A percentile compares a stretch with the other conserved stretches of the same genome.
Conservation (phyloP, 2,329 filamentous ascomycete species). For the Metarhizium robertsii region DNA sequence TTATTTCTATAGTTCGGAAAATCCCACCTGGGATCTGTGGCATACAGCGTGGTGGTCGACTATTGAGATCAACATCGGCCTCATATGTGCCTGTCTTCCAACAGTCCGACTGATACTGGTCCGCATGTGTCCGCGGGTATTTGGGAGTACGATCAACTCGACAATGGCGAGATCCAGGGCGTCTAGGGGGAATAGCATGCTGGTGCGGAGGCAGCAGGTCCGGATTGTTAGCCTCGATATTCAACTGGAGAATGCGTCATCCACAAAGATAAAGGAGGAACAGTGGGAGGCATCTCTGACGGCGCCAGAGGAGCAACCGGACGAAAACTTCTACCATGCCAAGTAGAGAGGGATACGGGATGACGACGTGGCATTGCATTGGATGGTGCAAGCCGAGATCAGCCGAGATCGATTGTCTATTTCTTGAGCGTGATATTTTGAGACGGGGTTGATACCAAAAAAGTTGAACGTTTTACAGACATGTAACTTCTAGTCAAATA, state of each 20-base stretch:
- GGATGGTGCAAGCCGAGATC: too few species aligned
- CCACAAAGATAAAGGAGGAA: background rate
- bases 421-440: too few species aligned
- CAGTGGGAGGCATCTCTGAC: background rate
- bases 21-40: conserved; percentile 7
- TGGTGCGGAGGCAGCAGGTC: background rate
- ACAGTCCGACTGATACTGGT: conserved; percentile 1
- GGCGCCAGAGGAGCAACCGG: background rate
- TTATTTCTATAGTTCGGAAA: conserved; percentile 3
- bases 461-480: too few species aligned
- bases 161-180: background rate
- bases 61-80: conserved; percentile 7
- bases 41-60: conserved; percentile 6
- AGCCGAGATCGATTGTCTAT: too few species aligned
- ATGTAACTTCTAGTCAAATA: too few species aligned
- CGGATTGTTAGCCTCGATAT: background rate
- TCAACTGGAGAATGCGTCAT: background rate
- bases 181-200: background rate
- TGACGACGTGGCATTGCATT: background rate
- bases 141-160: conserved; percentile 1
- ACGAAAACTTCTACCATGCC: background rate
- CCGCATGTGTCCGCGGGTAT: conserved; percentile 3
- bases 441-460: too few species aligned
- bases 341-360: background rate
- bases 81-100: conserved; percentile 6